A percentile compares a stretch with the other conserved stretches of the same genome.
Evolutionary conservation across 768 basidiomycete genomes (phyloP).

Genomic region (Chalciporus chontae): DNA sequence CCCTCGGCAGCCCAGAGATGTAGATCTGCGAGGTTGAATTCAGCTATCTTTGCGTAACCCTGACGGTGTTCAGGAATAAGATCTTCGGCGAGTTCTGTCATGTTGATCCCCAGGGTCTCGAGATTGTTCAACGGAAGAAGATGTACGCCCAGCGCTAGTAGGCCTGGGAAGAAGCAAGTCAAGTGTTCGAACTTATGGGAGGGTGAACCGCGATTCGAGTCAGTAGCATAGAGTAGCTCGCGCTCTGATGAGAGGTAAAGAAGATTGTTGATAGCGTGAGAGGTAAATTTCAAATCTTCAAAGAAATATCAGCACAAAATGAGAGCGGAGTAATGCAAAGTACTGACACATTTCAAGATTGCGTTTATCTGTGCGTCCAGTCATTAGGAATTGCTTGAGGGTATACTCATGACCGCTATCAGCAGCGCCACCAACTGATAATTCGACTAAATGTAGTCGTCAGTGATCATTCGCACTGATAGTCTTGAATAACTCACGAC

Average conservation of each 20-base stretch:
- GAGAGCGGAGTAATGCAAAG: no score
- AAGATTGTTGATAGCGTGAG: constrained; percentile 57
- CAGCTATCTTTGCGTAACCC: constrained; percentile 37
- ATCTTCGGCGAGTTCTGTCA: constrained; percentile 31
- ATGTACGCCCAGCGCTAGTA: constrained; percentile 68
- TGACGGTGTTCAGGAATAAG: constrained; percentile 15
- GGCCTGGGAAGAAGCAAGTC: constrained; percentile 74
- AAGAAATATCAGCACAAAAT: neutral
- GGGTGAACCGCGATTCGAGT: constrained; percentile 32
- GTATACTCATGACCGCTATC: constrained; percentile 79
- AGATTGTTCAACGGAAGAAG: constrained; percentile 56
- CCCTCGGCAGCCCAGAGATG: constrained; percentile 77
- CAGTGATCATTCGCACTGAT: neutral
- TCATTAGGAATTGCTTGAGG: constrained; percentile 68
- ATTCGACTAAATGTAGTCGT: constrained; percentile 24
- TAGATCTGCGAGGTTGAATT: constrained; percentile 51
- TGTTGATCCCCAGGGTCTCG: constrained; percentile 43
- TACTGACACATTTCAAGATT: constrained; percentile 66
- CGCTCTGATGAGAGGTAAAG: constrained; percentile 18
- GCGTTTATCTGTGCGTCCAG: constrained; percentile 54
- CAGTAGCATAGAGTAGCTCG: constrained; percentile 55
- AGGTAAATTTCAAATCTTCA: constrained; percentile 58
- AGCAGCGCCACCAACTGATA: constrained; percentile 60
- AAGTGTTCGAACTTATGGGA: constrained; percentile 64
- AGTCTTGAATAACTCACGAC: constrained; percentile 38